Base-by-base conservation (phyloP, 169 alveolate species). In the Amoebophrya sp. region DNA sequence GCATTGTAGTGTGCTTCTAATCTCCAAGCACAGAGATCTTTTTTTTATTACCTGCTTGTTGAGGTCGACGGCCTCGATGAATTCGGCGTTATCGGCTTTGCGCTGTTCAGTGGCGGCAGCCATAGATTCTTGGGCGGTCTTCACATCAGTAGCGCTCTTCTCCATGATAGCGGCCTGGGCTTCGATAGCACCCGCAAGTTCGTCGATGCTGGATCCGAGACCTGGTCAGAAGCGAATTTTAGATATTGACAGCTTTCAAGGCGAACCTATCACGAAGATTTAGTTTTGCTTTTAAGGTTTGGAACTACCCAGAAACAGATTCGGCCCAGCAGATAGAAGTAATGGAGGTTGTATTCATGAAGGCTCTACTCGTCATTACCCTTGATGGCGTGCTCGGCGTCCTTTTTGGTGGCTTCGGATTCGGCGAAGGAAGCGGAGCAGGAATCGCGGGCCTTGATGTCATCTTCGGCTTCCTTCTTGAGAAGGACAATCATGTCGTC, bases 381-480 rank as follows among this genome's bases (percentile, higher is more conserved):
- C 41, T 77, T 77, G 89, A n/a, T 77, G 41, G 41, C 89, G 41
- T 33, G 89, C 41, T 33, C 91, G 33, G 40, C 6, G 41, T 29
- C 91, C 40, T 89, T 89, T 40, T 89, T 89, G 89, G 89, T 89
- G 65, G 90, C 78, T 36, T 36, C 90, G 90, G 92, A 91, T 29
- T 14, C 41, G 41, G 1, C 40, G 41, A 36, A 90, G 83, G 39
- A 33, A 33, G 10, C 33, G 47, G 24, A 10, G 92, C 92, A 47
- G 34, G 10, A 2, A 39, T 89, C 34, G 41, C 54, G 38, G 29
- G 90, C 90, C 54, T 41, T 65, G 90, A 89, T 39, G 76, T 92
- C 94, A 40, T 92, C 94, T 41, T 33, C 92, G 36, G 77, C 36
- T 89, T 92, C 94, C 36, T 89, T 77, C 55, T 92, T 90, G 91